Evolutionary conservation across 345 rosid genomes (phyloP).

Genomic region (Hevea brasiliensis): DNA sequence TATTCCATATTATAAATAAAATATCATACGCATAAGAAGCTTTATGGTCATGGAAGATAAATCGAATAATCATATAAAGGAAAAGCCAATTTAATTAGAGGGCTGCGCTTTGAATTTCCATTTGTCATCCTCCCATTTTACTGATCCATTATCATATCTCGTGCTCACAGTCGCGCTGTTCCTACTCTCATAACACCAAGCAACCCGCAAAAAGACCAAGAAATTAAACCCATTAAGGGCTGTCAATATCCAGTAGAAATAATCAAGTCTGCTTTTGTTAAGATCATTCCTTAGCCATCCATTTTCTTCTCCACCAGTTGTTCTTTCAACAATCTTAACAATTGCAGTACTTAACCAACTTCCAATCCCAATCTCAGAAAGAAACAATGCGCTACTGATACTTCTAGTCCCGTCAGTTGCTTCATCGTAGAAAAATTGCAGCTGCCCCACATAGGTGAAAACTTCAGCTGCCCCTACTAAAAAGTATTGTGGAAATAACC

Average conservation of each 20-base stretch:
- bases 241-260: constrained; percentile 49
- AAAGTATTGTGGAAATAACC: constrained; percentile 57
- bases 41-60: too few relatives aligned
- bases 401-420: constrained; percentile 63
- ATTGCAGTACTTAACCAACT: constrained; percentile 47
- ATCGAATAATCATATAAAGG: too few relatives aligned
- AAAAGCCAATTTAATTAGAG: not conserved
- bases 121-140: not conserved
- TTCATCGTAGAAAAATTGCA: constrained; percentile 62
- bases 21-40: too few relatives aligned
- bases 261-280: constrained; percentile 43
- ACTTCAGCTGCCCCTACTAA: constrained; percentile 50
- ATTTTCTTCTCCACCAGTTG: constrained; percentile 45
- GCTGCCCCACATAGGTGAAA: constrained; percentile 54
- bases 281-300: constrained; percentile 54
- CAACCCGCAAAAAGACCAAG: constrained; percentile 32
- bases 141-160: constrained; percentile 4
- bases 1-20: too few relatives aligned
- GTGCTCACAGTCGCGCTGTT: constrained; percentile 2
- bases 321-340: constrained; percentile 37
- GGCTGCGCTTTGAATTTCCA: not conserved
- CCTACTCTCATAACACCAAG: constrained; percentile 38
- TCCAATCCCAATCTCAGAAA: constrained; percentile 52
- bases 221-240: constrained; percentile 44
- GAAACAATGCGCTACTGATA: constrained; percentile 51